Conservation (phyloP, 1,139 yeast genomes). For the Protomyces pachydermus region DNA sequence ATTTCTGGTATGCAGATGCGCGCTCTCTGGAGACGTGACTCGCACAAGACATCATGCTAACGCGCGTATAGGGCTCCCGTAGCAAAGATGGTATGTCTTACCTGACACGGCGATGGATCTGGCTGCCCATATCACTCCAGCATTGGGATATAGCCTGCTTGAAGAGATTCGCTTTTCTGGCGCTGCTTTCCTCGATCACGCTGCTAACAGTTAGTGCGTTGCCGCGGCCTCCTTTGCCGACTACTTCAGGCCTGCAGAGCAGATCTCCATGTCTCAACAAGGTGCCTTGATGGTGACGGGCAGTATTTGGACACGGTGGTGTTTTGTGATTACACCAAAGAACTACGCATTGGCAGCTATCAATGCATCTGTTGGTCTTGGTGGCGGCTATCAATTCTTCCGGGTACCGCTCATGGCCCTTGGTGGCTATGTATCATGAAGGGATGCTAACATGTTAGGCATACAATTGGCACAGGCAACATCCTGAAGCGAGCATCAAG, state of each 20-base stretch:
- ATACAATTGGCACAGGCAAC: constrained; percentile 20
- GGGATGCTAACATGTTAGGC: neutral
- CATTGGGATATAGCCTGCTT: neutral
- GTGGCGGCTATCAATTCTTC: constrained; percentile 76
- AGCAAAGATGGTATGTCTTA: neutral
- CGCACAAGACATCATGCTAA: neutral
- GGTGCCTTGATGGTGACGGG: constrained; percentile 84
- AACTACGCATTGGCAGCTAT: constrained; percentile 85
- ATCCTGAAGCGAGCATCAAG: constrained; percentile 10
- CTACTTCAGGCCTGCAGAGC: constrained; percentile 28
- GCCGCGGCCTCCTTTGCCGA: constrained; percentile 30
- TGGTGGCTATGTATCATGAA: neutral
- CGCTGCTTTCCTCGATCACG: neutral
- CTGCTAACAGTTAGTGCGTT: constrained; percentile 2
- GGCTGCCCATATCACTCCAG: too few relatives aligned
- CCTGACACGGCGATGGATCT: neutral
- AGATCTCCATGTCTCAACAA: constrained; percentile 29
- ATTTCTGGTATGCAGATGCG: neutral
- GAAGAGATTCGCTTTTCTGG: neutral
- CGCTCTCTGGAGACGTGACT: too few relatives aligned
- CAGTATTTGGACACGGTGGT: constrained; percentile 97
- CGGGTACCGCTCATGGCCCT: constrained; percentile 41
- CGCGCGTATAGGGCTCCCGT: neutral
- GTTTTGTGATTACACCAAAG: constrained; percentile 84
- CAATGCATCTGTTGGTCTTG: constrained; percentile 85